Percentiles rank a stretch among this genome's conserved stretches.
Evolutionary conservation across 1,284 basidiomycete genomes (phyloP).

Genomic region (Bjerkandera adusta): DNA sequence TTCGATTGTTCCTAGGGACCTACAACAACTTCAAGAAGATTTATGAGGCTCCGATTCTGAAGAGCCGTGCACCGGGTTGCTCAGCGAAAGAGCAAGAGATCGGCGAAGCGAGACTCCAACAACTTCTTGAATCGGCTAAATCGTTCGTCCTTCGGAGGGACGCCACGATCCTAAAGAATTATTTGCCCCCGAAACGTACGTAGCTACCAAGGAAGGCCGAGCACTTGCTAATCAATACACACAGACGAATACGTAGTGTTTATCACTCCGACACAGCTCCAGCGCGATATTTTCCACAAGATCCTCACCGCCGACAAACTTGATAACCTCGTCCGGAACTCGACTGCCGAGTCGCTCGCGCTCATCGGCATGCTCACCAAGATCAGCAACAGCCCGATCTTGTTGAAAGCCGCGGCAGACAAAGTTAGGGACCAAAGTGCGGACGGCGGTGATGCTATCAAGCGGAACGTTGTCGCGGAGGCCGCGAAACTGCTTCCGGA

Average conservation of each 20-base stretch:
- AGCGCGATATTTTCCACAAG: slow-evolving; percentile 77
- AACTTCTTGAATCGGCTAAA: slow-evolving; percentile 78
- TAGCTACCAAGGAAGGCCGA: slow-evolving; percentile 9
- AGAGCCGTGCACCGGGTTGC: slow-evolving; percentile 80
- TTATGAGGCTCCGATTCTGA: slow-evolving; percentile 89
- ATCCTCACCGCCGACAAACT: slow-evolving; percentile 71
- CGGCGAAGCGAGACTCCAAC: slow-evolving; percentile 70
- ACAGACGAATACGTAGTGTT: slow-evolving; percentile 94
- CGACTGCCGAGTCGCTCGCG: slow-evolving; percentile 80
- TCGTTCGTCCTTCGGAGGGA: slow-evolving; percentile 92
- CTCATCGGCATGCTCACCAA: slow-evolving; percentile 83
- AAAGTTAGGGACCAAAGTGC: slow-evolving; percentile 45
- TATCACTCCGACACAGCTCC: slow-evolving; percentile 78
- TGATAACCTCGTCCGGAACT: slow-evolving; percentile 62
- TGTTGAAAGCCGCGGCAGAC: slow-evolving; percentile 74
- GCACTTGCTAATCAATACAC: background rate
- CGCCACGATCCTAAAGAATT: slow-evolving; percentile 77
- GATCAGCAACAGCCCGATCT: slow-evolving; percentile 90
- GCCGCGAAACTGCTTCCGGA: slow-evolving; percentile 70
- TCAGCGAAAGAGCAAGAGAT: slow-evolving; percentile 69
- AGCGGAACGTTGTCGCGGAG: slow-evolving; percentile 53
- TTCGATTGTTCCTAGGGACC: slow-evolving; percentile 45
- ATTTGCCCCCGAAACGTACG: slow-evolving; percentile 89
- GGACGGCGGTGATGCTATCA: slow-evolving; percentile 34
- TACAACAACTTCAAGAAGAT: slow-evolving; percentile 75